These are phyloP conservation scores for Camellia sinensis DNA, from an alignment of 148 eudicot species.

Conservation along the genomic window DNA sequence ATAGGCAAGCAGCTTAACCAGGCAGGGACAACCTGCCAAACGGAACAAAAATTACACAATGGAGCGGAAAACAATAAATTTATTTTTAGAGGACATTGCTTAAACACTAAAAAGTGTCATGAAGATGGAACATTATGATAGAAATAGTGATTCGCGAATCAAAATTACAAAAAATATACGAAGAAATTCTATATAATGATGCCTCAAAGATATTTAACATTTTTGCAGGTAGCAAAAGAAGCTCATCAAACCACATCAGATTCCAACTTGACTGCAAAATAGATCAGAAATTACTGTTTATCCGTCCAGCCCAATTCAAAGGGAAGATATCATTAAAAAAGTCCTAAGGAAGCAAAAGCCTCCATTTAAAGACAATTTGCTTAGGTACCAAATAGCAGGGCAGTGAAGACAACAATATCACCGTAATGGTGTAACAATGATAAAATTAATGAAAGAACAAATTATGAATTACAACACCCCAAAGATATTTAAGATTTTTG, in stretches of 20 bases:
- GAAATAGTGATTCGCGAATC: neutral
- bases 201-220: neutral
- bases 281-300: neutral
- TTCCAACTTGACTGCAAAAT: neutral
- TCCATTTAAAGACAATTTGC: neutral
- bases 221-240: neutral
- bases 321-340: neutral
- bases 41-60: neutral
- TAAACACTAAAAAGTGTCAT: neutral
- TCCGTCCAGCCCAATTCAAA: neutral
- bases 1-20: constrained; percentile 81
- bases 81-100: neutral
- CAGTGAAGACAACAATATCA: neutral
- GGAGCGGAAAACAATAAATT: neutral
- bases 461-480: neutral
- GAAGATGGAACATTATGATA: neutral
- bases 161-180: neutral
- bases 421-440: neutral
- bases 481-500: neutral
- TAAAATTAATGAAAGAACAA: neutral
- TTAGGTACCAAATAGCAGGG: neutral
- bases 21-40: constrained; percentile 71
- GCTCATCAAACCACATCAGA: neutral
- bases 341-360: neutral
- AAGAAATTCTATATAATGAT: neutral